A percentile compares a stretch with the other conserved stretches of the same genome.
These are phyloP conservation scores for Penicillium psychrofluorescens DNA, from an alignment of 495 filamentous ascomycete genomes.

Conservation along the genomic window DNA sequence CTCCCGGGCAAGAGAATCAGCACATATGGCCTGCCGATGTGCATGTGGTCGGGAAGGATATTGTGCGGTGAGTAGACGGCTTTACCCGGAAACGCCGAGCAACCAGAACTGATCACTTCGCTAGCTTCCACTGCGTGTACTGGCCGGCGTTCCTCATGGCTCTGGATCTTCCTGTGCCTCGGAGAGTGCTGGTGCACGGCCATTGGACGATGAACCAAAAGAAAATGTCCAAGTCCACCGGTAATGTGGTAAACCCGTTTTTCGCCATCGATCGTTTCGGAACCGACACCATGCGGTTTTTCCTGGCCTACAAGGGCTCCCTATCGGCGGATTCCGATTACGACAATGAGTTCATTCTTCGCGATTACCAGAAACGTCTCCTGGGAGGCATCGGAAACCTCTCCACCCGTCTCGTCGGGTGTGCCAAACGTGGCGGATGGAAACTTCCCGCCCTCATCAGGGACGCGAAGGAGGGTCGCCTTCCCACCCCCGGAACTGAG, in stretches of 20 bases:
- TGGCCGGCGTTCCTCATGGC: conserved; percentile 97
- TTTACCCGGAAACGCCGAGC: background rate
- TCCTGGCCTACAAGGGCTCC: conserved; percentile 70
- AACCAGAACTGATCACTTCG: conserved; percentile 7
- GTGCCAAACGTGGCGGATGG: conserved; percentile 47
- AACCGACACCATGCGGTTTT: conserved; percentile 81
- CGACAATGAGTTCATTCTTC: conserved; percentile 65
- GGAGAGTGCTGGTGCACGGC: conserved; percentile 75
- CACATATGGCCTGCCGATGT: conserved; percentile 85
- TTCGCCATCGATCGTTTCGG: conserved; percentile 87
- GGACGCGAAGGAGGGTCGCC: conserved; percentile 25
- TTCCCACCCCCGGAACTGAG: conserved; percentile 16
- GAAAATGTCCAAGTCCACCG: conserved; percentile 95
- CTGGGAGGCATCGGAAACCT: conserved; percentile 74
- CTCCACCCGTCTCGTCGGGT: conserved; percentile 56
- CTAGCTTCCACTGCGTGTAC: conserved; percentile 86
- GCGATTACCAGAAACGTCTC: conserved; percentile 70
- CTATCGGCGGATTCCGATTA: conserved; percentile 75
- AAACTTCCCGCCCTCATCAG: conserved; percentile 49
- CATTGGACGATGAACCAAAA: conserved; percentile 87
- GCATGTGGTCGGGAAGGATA: conserved; percentile 94
- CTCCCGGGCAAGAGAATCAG: conserved; percentile 53
- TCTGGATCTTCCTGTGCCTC: conserved; percentile 74
- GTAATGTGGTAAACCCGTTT: conserved; percentile 93
- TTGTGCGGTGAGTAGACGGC: conserved; percentile 51